Evolutionary conservation across 1,139 yeast genomes (phyloP), one percentile per base, ranked within the genome.

Genomic region (Pneumocystis murina): DNA sequence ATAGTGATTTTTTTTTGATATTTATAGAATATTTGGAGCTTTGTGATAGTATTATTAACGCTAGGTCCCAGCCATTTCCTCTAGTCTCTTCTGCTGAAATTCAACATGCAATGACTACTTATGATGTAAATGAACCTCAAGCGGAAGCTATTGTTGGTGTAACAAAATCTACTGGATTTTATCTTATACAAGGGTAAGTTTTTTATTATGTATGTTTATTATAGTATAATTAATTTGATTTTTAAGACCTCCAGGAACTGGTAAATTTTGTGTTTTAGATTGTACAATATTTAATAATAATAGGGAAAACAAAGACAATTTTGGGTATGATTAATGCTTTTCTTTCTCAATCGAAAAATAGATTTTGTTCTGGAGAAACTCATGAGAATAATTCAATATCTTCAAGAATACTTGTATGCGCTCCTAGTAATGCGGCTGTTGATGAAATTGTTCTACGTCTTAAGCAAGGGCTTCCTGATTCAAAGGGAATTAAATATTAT

Each of bases 341-440:
- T 65, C 74, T 91, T 65, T 79, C 85, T 0, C 71, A 73, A 20
- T 74, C 78, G 4, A 72, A 72, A 59, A 68, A 71, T 24, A 66
- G 68, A 54, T 79, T 81, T 0, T 58, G 65, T 48, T 63, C 61
- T 28, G 64, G 72, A 39, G 7, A 73, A 68, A 71, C 72, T 61
- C 67, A 67, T 57, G 74, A 73, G 63, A 17, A 38, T 36, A 24
- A 20, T 24, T 10, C n/a, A 24, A 3, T 17, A 41, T 81, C 80
- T 48, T 78, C 77, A 63, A 81, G 84, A 66, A 82, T 94, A 2
- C 77, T 94, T 63, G 84, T 94, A 39, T 94, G 98, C 80, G 98
- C 98, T 0, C 99, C 99, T 2, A 89, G 97, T 73, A 94, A 94
- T 76, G 99, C 99, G 0, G 99, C 99, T 10, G 97, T 94, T 7